Conservation (phyloP, 495 filamentous ascomycete species). For the Penicillium antarcticum region DNA sequence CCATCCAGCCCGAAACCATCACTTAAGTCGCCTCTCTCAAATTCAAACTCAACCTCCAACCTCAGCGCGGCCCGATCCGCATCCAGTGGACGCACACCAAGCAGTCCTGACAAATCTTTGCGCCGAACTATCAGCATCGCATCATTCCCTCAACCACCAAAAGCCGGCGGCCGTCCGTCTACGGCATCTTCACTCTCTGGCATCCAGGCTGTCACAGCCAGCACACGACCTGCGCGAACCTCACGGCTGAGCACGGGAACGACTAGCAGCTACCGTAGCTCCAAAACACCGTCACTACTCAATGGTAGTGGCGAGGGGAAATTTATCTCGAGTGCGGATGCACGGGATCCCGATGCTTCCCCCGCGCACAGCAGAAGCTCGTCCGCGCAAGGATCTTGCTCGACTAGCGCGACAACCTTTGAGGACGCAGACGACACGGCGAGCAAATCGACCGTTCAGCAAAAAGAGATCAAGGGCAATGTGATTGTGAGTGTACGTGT, state of each 20-base stretch:
- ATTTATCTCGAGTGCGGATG: slow-evolving; percentile 56
- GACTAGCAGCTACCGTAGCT: slow-evolving; percentile 46
- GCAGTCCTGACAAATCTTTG: slow-evolving; percentile 60
- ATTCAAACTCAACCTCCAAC: slow-evolving; percentile 36
- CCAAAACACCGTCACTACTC: slow-evolving; percentile 67
- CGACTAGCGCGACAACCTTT: slow-evolving; percentile 83
- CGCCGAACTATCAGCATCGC: slow-evolving; percentile 87
- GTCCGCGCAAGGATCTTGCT: slow-evolving; percentile 85
- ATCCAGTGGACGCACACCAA: slow-evolving; percentile 29
- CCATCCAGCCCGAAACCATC: slow-evolving; percentile 59
- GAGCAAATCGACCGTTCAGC: slow-evolving; percentile 30
- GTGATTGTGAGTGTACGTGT: slow-evolving; percentile 95
- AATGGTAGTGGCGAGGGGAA: slow-evolving; percentile 76
- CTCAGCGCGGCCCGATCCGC: slow-evolving; percentile 37
- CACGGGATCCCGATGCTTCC: slow-evolving; percentile 70
- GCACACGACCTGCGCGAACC: slow-evolving; percentile 29
- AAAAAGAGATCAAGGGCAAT: slow-evolving; percentile 80
- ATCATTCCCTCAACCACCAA: slow-evolving; percentile 87
- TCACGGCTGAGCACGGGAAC: slow-evolving; percentile 41
- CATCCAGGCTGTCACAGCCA: slow-evolving; percentile 23
- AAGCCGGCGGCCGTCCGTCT: slow-evolving; percentile 48
- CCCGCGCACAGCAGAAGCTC: slow-evolving; percentile 86
- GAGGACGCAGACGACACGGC: slow-evolving; percentile 56
- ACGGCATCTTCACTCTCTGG: slow-evolving; percentile 38
- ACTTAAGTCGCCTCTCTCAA: slow-evolving; percentile 48